Conservation (phyloP, 1,139 yeast species). For the Yamadazyma mexicana region DNA sequence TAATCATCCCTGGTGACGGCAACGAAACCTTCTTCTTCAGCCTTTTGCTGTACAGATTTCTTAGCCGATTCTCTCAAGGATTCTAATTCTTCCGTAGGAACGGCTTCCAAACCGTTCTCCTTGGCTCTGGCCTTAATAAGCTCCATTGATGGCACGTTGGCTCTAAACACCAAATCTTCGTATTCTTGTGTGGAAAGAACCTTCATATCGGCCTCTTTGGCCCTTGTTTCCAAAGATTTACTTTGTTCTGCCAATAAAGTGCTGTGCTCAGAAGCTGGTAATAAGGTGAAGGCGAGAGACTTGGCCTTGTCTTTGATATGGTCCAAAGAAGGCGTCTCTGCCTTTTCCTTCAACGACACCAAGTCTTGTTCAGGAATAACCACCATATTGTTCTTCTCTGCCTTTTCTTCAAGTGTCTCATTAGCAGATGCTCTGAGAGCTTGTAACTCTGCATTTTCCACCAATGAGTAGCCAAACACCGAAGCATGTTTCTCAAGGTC, state of each 20-base stretch:
- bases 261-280: constrained; percentile 12
- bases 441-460: constrained; percentile 18
- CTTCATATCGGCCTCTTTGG: constrained; percentile 25
- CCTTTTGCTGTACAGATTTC: constrained; percentile 18
- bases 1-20: constrained; percentile 24
- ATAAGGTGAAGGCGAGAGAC: constrained; percentile 4
- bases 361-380: constrained; percentile 21
- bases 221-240: constrained; percentile 23
- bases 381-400: constrained; percentile 15
- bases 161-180: constrained; percentile 32
- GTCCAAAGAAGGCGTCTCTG: constrained; percentile 24
- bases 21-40: constrained; percentile 26
- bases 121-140: constrained; percentile 27
- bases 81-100: constrained; percentile 27
- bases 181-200: constrained; percentile 26
- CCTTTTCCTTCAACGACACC: constrained; percentile 17
- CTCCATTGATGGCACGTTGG: constrained; percentile 40
- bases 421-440: constrained; percentile 7
- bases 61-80: constrained; percentile 18
- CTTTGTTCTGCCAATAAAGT: constrained; percentile 12
- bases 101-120: constrained; percentile 27
- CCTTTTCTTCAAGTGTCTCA: constrained; percentile 16
- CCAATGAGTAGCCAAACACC: constrained; percentile 17
- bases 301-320: constrained; percentile 28
- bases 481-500: constrained; percentile 19